A percentile compares a stretch with the other conserved stretches of the same genome.
These are phyloP conservation scores for Backusella sp. DNA, from an alignment of 192 early-diverging fungal genomes.

Conservation along the genomic window DNA sequence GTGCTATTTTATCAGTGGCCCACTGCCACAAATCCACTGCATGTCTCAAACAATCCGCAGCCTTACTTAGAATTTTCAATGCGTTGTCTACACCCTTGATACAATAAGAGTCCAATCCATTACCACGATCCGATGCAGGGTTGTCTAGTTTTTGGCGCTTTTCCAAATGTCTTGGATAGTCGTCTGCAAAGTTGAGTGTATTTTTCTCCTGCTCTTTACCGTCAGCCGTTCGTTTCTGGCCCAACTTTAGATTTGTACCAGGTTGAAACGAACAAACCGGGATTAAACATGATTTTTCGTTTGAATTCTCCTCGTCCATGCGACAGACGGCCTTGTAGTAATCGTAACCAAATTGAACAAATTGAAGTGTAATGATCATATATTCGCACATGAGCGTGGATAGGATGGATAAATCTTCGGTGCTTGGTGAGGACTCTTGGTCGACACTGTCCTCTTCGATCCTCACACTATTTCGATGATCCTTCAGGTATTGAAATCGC, in stretches of 20 bases:
- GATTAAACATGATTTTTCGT: conserved; percentile 32
- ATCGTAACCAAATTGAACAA: conserved; percentile 25
- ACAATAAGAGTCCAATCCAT: conserved; percentile 22
- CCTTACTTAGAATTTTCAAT: conserved; percentile 24
- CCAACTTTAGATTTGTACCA: neutral
- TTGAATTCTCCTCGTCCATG: conserved; percentile 17
- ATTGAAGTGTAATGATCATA: conserved; percentile 20
- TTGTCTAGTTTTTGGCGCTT: neutral
- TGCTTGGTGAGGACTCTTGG: neutral
- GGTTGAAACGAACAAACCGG: conserved; percentile 32
- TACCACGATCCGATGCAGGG: neutral
- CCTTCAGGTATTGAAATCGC: conserved; percentile 24
- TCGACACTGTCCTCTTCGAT: neutral
- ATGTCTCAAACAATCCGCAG: conserved; percentile 27
- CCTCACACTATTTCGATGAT: conserved; percentile 15
- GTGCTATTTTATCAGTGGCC: neutral
- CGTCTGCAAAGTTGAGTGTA: conserved; percentile 10
- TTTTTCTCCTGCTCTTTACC: neutral
- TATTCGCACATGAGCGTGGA: conserved; percentile 28
- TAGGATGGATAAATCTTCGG: conserved; percentile 2
- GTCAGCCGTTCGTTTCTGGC: neutral
- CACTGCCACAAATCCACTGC: conserved; percentile 28
- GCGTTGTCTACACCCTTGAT: conserved; percentile 29
- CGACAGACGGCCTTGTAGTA: conserved; percentile 32
- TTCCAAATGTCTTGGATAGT: neutral